These are phyloP conservation scores for Pythium sp. DNA, from an alignment of 352 stramenopile species.

Conservation along the genomic window DNA sequence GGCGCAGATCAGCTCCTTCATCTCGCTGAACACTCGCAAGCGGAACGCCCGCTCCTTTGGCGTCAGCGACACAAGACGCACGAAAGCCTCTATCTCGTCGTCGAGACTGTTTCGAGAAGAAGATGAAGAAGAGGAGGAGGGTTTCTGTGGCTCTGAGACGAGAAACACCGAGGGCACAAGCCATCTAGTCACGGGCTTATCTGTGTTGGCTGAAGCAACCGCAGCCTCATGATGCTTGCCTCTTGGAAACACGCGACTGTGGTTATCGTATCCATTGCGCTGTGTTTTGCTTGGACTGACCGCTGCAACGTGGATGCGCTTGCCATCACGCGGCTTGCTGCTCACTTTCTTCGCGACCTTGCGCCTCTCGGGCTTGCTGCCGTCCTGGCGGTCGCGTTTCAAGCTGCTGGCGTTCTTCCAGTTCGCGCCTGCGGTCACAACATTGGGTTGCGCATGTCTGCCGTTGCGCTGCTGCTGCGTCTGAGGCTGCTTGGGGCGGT, in stretches of 20 bases:
- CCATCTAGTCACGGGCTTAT: not conserved
- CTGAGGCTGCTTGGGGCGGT: not conserved
- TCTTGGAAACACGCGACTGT: conserved; percentile 3
- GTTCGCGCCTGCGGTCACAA: conserved; percentile 10
- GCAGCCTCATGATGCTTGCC: not conserved
- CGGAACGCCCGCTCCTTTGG: conserved; percentile 39
- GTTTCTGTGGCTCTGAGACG: not conserved
- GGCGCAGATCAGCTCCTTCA: conserved; percentile 37
- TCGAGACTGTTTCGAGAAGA: conserved; percentile 22
- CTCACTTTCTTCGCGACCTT: conserved; percentile 14
- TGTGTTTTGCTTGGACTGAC: conserved; percentile 4
- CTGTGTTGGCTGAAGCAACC: not conserved
- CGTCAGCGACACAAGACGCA: conserved; percentile 42
- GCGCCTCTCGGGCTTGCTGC: conserved; percentile 1
- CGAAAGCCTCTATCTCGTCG: conserved; percentile 43
- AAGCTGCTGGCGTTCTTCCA: conserved; percentile 14
- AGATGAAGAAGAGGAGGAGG: not conserved
- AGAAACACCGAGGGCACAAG: not conserved
- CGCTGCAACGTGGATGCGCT: not conserved
- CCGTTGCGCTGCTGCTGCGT: not conserved
- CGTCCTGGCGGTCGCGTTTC: not conserved
- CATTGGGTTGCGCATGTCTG: not conserved
- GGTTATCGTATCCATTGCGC: not conserved
- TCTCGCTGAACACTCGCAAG: conserved; percentile 36
- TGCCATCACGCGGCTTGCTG: conserved; percentile 12